Percentiles rank a stretch among this genome's conserved stretches.
phyloP scores from a whole-genome alignment of 1,284 basidiomycete genomes.

The Vanrija humicola region DNA sequence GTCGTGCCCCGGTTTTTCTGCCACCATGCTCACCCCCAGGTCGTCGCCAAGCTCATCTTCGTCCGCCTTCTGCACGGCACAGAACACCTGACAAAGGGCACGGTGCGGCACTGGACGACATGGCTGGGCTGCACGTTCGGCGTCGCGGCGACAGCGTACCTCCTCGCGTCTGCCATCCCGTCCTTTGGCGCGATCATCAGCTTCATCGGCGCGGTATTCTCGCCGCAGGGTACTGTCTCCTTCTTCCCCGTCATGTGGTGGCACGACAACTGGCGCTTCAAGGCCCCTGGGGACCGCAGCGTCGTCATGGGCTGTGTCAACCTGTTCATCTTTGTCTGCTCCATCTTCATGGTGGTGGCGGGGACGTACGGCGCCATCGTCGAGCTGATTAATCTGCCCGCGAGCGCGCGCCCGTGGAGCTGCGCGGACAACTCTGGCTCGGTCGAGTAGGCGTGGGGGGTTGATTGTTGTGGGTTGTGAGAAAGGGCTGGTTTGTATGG shows the following conservation, averaged over 20 bases:
- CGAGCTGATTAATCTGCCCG: constrained; percentile 25
- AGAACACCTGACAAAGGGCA: constrained; percentile 57
- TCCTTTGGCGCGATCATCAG: constrained; percentile 30
- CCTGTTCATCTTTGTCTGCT: constrained; percentile 20
- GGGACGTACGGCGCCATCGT: constrained; percentile 37
- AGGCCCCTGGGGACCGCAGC: constrained; percentile 1
- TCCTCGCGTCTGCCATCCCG: constrained; percentile 33
- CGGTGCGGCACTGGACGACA: constrained; percentile 55
- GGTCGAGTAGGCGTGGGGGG: neutral
- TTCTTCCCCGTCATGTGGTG: constrained; percentile 34
- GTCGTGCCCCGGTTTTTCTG: no score
- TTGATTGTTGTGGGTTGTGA: no score
- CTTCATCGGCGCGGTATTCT: constrained; percentile 36
- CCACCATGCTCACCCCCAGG: constrained; percentile 30
- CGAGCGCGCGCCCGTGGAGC: constrained; percentile 28
- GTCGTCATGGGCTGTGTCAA: constrained; percentile 7
- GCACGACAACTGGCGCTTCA: constrained; percentile 22
- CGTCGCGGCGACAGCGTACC: constrained; percentile 27
- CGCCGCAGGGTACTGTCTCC: constrained; percentile 21
- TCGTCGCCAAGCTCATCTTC: constrained; percentile 23
- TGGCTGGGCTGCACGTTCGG: constrained; percentile 27
- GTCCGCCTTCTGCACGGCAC: constrained; percentile 40
- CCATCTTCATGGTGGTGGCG: constrained; percentile 27
- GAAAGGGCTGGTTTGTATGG: no score
- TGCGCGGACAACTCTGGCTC: constrained; percentile 37